Evolutionary conservation across 2,329 filamentous ascomycete species (phyloP), one percentile per base, ranked within the genome.

Genomic region (Nigrograna mackinnonii): DNA sequence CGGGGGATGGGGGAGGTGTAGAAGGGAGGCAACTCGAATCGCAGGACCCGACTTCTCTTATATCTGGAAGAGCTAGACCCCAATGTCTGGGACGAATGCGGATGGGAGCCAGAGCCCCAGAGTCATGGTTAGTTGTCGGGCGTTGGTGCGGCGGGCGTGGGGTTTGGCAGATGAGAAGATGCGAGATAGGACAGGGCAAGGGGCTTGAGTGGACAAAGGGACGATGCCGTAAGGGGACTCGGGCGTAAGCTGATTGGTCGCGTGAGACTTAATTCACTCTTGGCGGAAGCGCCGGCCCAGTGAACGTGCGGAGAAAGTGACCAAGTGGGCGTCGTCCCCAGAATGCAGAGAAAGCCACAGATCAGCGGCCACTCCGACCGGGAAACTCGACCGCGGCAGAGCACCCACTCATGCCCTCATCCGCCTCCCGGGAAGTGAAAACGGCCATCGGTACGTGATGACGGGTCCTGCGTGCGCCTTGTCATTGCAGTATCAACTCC

Each of bases 21-120:
- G 11, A 22, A 21, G 34, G 17, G 20, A 28, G 24, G 24, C 34
- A 36, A 36, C 17, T 36, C 34, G 34, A 21, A 21, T 36, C 34
- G 34, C 34, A 12, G 19, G 11, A 22, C 34, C 12, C 34, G 11
- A 21, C 19, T 7, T 12, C 7, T 20, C 20, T 36, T 36, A 36
- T 36, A 36, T 7, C 11, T 34, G 11, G n/a, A 13, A 17, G 31
- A 34, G 7, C 34, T 33, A 33, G 13, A 12, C 31, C 31, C n/a
- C 13, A 17, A 12, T 12, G 9, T n/a, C 24, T 9, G 24, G 9
- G 9, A 9, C 9, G 24, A 28, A 9, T 9, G 24, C 24, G 24
- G 24, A 28, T n/a, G 24, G 24, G n/a, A 9, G 24, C n/a, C n/a
- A n/a, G 24, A 9, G 24, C 24, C 24, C 24, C 24, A 9, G 24